Conservation (phyloP, 805 yeast genomes). For the Spathaspora arborariae region DNA sequence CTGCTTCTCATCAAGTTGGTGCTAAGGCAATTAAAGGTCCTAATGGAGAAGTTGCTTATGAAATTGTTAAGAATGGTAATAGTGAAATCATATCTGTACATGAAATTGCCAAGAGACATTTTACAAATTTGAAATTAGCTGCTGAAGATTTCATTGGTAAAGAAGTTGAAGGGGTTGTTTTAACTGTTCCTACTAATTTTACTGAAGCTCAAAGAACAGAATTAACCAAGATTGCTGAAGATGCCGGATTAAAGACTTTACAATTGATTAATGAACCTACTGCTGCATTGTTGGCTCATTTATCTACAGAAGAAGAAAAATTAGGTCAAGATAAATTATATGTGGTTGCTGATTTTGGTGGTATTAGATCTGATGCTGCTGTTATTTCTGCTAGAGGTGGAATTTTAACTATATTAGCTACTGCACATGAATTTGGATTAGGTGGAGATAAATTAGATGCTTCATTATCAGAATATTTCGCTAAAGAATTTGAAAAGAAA, state of each 20-base stretch:
- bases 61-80: slow-evolving; percentile 48
- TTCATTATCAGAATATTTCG: slow-evolving; percentile 75
- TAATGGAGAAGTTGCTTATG: slow-evolving; percentile 68
- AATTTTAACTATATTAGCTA: slow-evolving; percentile 80
- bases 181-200: slow-evolving; percentile 90
- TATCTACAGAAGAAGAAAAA: slow-evolving; percentile 45
- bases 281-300: slow-evolving; percentile 85
- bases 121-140: slow-evolving; percentile 74
- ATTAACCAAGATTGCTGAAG: slow-evolving; percentile 56
- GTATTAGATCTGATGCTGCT: slow-evolving; percentile 91
- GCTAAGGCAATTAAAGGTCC: slow-evolving; percentile 55
- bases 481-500: slow-evolving; percentile 92
- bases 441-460: slow-evolving; percentile 89
- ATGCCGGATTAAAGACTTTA: slow-evolving; percentile 73
- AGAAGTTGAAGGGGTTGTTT: slow-evolving; percentile 73
- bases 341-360: slow-evolving; percentile 96
- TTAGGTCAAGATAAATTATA: slow-evolving; percentile 64
- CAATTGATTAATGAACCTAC: slow-evolving; percentile 92
- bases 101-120: slow-evolving; percentile 80
- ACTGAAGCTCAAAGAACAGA: slow-evolving; percentile 66
- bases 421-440: slow-evolving; percentile 73
- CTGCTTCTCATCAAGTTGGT: slow-evolving; percentile 48
- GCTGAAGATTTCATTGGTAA: slow-evolving; percentile 92
- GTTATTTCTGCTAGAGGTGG: slow-evolving; percentile 93
- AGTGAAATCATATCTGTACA: slow-evolving; percentile 61